A percentile compares a stretch with the other conserved stretches of the same genome.
These are phyloP conservation scores for Speleostelium caveatum DNA, from an alignment of 78 protist genomes.

Conservation along the genomic window DNA sequence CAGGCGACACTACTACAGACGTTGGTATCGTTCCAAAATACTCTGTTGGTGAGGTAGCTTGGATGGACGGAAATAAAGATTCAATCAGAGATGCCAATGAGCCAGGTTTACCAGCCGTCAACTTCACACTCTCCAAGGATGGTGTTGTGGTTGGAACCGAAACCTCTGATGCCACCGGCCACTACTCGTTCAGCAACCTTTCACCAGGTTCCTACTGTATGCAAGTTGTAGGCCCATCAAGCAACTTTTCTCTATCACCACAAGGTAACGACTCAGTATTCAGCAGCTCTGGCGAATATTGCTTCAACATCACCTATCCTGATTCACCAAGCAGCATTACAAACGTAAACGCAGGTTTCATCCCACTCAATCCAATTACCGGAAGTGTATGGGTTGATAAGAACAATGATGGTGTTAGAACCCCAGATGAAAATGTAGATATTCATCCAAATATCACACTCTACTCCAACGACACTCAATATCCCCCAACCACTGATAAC, in stretches of 20 bases:
- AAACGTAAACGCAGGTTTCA: conserved; percentile 15
- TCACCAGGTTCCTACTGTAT: neutral
- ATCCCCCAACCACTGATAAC: neutral
- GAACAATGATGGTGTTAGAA: neutral
- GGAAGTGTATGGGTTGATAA: conserved; percentile 16
- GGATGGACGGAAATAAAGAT: conserved; percentile 32
- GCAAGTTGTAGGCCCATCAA: neutral
- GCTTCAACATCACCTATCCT: neutral
- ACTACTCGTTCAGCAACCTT: neutral
- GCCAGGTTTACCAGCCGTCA: neutral
- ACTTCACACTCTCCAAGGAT: neutral
- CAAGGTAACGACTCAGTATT: conserved; percentile 2
- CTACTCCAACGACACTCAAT: too few species aligned
- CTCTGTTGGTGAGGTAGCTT: conserved; percentile 19
- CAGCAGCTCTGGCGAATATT: neutral
- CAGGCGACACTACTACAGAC: neutral
- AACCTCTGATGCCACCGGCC: neutral
- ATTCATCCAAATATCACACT: neutral
- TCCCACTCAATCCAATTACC: neutral
- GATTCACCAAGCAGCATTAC: neutral
- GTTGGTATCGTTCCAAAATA: conserved; percentile 18
- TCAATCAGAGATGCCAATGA: neutral
- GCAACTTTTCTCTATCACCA: neutral
- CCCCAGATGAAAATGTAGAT: neutral
- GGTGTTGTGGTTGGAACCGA: neutral